A percentile compares a stretch with the other conserved stretches of the same genome.
Evolutionary conservation across 306 rosid species (phyloP).

Genomic region (apple (Malus domestica)): ASM211411v1 NC_041804.1:3344501-3345000

Average conservation of each 20-base stretch:
- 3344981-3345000: neutral
- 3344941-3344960: neutral
- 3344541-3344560: constrained; percentile 67
- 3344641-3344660: constrained; percentile 93
- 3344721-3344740: constrained; percentile 88
- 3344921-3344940: neutral
- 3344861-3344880: neutral
- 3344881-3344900: neutral
- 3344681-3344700: constrained; percentile 83
- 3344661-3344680: constrained; percentile 62
- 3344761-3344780: constrained; percentile 85
- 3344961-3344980: neutral
- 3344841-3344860: neutral
- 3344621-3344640: constrained; percentile 94
- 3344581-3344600: constrained; percentile 84
- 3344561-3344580: constrained; percentile 79
- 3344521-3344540: constrained; percentile 80
- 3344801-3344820: constrained; percentile 43
- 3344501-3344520: constrained; percentile 60
- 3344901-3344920: neutral
- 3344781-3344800: constrained; percentile 84
- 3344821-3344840: constrained; percentile 35
- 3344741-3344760: constrained; percentile 67
- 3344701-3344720: constrained; percentile 94
- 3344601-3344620: constrained; percentile 69